Evolutionary conservation across 106 monocot genomes (phyloP).

Genomic region (Dendrobium chrysotoxum): DNA sequence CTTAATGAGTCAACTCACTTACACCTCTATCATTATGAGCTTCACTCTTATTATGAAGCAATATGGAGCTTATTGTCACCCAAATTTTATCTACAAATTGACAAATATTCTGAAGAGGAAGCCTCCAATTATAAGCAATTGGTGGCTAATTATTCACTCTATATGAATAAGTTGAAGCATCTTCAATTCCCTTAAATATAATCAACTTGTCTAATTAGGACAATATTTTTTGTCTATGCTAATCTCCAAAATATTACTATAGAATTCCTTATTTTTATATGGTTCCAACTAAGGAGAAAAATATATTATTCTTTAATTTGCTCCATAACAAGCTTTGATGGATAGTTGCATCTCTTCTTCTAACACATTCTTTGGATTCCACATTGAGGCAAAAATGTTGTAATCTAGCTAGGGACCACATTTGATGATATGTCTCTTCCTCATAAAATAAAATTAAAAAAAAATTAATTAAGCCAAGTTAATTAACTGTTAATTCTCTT

Average conservation of each 20-base stretch:
- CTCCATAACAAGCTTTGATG: neutral
- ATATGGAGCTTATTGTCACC: neutral
- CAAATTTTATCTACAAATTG: neutral
- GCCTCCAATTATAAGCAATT: neutral
- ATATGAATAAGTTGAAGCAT: neutral
- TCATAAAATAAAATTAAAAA: neutral
- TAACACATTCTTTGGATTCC: conserved; percentile 4
- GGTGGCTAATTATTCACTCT: neutral
- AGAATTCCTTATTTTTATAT: neutral
- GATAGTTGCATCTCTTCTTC: neutral
- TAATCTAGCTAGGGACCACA: conserved; percentile 1
- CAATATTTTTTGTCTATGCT: conserved; percentile 1
- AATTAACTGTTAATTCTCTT: neutral
- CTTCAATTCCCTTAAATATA: neutral
- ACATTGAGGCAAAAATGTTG: neutral
- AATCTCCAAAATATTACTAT: neutral
- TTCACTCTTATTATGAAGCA: neutral
- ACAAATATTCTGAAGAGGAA: neutral
- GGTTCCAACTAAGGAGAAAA: neutral
- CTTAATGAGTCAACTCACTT: no score
- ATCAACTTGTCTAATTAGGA: neutral
- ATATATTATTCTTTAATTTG: neutral
- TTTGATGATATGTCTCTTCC: neutral
- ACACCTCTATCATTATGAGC: no score
- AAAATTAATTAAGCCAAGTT: neutral